Conservation (phyloP, 1,139 yeast species). For the Saccharomyces hybrid region DNA sequence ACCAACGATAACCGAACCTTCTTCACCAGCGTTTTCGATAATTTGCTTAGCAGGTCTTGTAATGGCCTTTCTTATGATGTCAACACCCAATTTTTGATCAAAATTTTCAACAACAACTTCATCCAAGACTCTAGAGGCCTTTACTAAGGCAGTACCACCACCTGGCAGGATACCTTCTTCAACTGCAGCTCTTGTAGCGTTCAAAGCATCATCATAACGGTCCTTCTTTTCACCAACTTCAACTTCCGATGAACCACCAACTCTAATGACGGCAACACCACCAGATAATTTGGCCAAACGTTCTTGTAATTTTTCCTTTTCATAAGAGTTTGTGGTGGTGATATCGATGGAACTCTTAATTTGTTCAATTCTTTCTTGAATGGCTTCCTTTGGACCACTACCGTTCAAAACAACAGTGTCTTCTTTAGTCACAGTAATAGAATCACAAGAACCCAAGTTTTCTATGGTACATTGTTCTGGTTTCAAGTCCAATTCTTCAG, state of each 20-base stretch:
- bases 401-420: constrained; percentile 95
- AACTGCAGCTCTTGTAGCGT: constrained; percentile 99
- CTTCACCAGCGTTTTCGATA: constrained; percentile 98
- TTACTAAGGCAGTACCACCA: constrained; percentile 98
- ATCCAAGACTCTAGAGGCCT: constrained; percentile 82
- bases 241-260: constrained; percentile 96
- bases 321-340: constrained; percentile 83
- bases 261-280: constrained; percentile 98
- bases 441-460: constrained; percentile 86
- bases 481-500: constrained; percentile 95
- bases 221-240: constrained; percentile 99
- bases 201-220: constrained; percentile 97
- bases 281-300: constrained; percentile 97
- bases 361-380: constrained; percentile 91
- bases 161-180: constrained; percentile 99
- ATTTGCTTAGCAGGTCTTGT: constrained; percentile 95
- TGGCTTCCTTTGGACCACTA: constrained; percentile 84
- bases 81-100: constrained; percentile 97
- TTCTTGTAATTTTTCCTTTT: constrained; percentile 95
- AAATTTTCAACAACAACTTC: constrained; percentile 79
- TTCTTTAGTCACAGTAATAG: constrained; percentile 91
- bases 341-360: constrained; percentile 75
- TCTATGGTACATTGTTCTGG: constrained; percentile 94
- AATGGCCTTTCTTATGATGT: constrained; percentile 90
- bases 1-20: constrained; percentile 96